Base-by-base conservation (phyloP, 106 monocot species). In the Chionographis japonica region DNA sequence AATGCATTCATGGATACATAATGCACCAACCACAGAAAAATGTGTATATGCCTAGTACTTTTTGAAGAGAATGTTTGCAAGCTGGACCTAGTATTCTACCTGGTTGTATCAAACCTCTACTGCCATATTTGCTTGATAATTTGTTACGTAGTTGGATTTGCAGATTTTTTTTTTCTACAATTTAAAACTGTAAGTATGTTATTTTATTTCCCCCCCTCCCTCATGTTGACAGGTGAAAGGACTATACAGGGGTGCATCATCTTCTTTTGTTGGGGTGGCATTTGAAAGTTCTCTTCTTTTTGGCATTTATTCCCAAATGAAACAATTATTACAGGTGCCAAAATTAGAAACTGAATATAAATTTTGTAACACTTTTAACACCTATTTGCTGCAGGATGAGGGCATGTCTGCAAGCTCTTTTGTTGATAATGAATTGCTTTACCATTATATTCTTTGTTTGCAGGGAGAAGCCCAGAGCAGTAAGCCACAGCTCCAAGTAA, bases 271-370 rank as follows among this genome's bases (percentile, higher is more conserved):
- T 52, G 93, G 93, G 54, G 82, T 85, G 65, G 81, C 93, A 50
- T 58, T 86, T 72, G 93, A 94, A 62, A 87, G 93, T 74, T 90
- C 93, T 49, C 70, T 94, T 66, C 58, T 82, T 54, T 94, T 94
- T 73, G 93, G 93, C 46, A 73, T 84, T 46, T 97, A 97, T 73
- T 86, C 89, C 7, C 92, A 86, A 67, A 77, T 76, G 68, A 97
- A 85, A 67, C 75, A 89, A 52, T 73, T 80, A 39, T 79, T 97
- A 56, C 92, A 97, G 92, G 95, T 92, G 8, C 46, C 46, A 46
- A 46, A 46, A 46, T 46, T 46, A 46, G 5, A 46, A 46, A 10
- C 9, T 46, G 46, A 46, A 46, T 46, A 46, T 6, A 6, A 5
- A 46, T 46, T 46, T 46, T 46, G 46, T 10, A 46, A 59, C 36